Conservation (phyloP, 306 rosid species). For the Prunus dulcis region DNA sequence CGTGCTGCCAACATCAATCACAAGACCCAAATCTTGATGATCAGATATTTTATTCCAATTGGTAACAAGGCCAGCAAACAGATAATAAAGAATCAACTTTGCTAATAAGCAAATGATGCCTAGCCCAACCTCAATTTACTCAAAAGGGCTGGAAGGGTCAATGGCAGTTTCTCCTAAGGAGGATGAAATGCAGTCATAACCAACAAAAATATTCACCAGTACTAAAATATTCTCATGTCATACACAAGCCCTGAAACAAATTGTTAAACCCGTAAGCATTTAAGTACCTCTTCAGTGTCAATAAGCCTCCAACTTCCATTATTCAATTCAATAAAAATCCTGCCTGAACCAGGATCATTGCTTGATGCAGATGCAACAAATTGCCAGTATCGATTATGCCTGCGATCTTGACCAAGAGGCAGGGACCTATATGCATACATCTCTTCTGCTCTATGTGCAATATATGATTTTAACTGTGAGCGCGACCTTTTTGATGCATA, state of each 20-base stretch:
- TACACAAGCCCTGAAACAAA: neutral
- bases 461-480: constrained; percentile 86
- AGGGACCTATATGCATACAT: constrained; percentile 91
- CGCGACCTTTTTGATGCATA: constrained; percentile 88
- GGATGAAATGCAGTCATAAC: neutral
- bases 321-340: constrained; percentile 78
- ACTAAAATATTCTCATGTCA: neutral
- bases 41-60: neutral
- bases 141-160: neutral
- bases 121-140: neutral
- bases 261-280: neutral
- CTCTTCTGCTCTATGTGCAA: constrained; percentile 93
- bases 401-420: constrained; percentile 99
- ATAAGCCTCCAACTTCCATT: constrained; percentile 91
- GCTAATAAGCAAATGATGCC: neutral
- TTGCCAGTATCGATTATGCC: constrained; percentile 93
- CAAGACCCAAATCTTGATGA: neutral
- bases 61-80: neutral
- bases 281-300: constrained; percentile 86
- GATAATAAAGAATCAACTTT: neutral
- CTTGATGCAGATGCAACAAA: constrained; percentile 94
- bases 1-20: neutral
- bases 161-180: neutral
- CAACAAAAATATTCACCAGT: neutral
- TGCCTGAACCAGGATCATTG: constrained; percentile 96